Evolutionary conservation across 441 rosid species (phyloP), one percentile per base, ranked within the genome.

Genomic region (Aquilaria agallochum): DNA sequence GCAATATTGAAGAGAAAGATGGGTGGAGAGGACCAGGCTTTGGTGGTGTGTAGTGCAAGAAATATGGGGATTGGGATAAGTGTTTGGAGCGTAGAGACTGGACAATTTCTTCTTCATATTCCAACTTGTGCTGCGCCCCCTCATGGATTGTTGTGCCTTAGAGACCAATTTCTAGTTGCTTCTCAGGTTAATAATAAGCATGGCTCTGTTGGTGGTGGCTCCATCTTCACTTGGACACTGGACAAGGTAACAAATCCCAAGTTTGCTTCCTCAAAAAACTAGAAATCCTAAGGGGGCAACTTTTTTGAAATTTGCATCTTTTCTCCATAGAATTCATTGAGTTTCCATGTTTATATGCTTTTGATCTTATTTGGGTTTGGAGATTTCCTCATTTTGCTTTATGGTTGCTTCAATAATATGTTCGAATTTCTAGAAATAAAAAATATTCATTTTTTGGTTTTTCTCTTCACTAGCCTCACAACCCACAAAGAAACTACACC

Each of bases 61-160:
- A 83, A 55, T 40, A 58, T 67, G 71, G 80, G 75, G 45, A 55
- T 68, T 20, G 85, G 88, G 55, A 73, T 83, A 10, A 44, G 65
- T 0, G 52, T 83, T 0, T 72, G 77, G 83, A 80, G 76, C 36
- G 12, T 83, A 33, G 72, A 80, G 10, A 68, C 69, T 4, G 88
- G 81, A 33, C 75, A 78, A 46, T 70, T 62, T 44, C 59, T 83
- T 55, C 51, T 80, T 50, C 79, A 65, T 27, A 70, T 83, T 44
- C 81, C 85, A 11, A 70, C 81, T 9, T 80, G 83, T 62, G 88
- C 85, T 31, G 75, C 85, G 49, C 68, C 85, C 60, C 65, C 78
- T 56, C 63, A 70, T 59, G 87, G 87, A 2, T 65, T 82, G 5
- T 11, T 73, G 50, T 74, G 76, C 62, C 49, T 78, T 56, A 72